Base-by-base conservation (phyloP, 73 alveolate genomes). In the Paramecium tetraurelia region DNA sequence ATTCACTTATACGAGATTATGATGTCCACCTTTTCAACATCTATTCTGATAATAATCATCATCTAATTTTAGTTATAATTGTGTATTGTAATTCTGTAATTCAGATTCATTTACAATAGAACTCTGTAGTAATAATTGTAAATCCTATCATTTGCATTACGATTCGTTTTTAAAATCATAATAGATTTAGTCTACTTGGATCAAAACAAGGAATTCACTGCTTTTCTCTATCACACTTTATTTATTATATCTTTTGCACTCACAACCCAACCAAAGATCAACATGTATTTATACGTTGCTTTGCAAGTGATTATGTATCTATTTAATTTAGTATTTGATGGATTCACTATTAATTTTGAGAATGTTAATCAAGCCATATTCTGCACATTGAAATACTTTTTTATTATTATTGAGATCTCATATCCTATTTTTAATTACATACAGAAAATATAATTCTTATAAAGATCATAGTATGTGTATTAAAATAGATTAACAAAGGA, bases 401-500 rank as follows among this genome's bases (percentile, higher is more conserved):
- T 72, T 16, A 33, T 72, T 12, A 10, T 72, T 8, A 72, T 72
- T 0, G 86, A 72, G 46, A 72, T 72, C 31, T 36, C 59, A 5
- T 31, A 35, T 12, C 41, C 86, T 16, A 36, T 72, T 5, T 72
- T 72, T 36, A 36, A 31, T 29, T 33, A 29, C n/a, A n/a, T 72
- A 36, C 12, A 72, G 33, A 72, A 72, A 38, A 35, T 40, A 72
- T n/a, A 72, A 72, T 72, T 36, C 12, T 72, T 72, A 36, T 72
- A 36, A 72, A 72, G 86, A 72, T 72, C 57, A 29, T 72, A 59
- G 4, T 72, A 72, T 35, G 59, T 72, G 14, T 72, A 36, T 16
- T 38, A 72, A 72, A 72, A 72, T n/a, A 72, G 86, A 72, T 72
- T 72, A 38, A 72, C 35, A 8, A 72, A 36, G 59, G 86, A 72